A percentile compares a stretch with the other conserved stretches of the same genome.
Conservation (phyloP, 2,329 filamentous ascomycete genomes). For the Coniochaeta sp. region DNA sequence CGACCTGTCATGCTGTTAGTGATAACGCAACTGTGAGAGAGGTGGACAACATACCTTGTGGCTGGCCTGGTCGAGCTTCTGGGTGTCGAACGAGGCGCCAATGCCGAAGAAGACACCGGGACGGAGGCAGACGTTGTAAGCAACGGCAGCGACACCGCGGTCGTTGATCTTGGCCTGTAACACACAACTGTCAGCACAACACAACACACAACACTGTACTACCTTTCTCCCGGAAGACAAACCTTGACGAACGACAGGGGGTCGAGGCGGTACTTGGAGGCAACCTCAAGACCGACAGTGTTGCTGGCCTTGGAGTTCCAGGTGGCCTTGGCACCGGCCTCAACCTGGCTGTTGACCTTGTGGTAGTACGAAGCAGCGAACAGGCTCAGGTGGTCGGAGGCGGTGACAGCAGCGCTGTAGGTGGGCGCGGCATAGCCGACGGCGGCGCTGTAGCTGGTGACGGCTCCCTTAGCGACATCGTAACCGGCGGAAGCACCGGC, state of each 20-base stretch:
- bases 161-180: conserved; percentile 98
- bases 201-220: neutral
- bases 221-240: conserved; percentile 15
- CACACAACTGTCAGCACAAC: neutral
- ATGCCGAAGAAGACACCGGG: conserved; percentile 94
- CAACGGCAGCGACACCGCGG: conserved; percentile 93
- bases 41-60: conserved; percentile 73
- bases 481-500: conserved; percentile 96
- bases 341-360: conserved; percentile 96
- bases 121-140: conserved; percentile 99
- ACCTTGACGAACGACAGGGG: conserved; percentile 98
- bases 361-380: conserved; percentile 99
- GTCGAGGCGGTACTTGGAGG: conserved; percentile 98
- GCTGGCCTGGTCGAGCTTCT: conserved; percentile 99
- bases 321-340: conserved; percentile 96
- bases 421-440: conserved; percentile 82
- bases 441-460: conserved; percentile 94
- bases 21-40: neutral
- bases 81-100: conserved; percentile 96
- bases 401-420: conserved; percentile 90
- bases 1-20: conserved; percentile 44
- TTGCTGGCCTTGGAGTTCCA: conserved; percentile 97
- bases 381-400: conserved; percentile 91
- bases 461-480: conserved; percentile 93
- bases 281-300: conserved; percentile 92